These are phyloP conservation scores for Decorospora gaudefroyi DNA, from an alignment of 2,329 filamentous ascomycete species.

Conservation along the genomic window DNA sequence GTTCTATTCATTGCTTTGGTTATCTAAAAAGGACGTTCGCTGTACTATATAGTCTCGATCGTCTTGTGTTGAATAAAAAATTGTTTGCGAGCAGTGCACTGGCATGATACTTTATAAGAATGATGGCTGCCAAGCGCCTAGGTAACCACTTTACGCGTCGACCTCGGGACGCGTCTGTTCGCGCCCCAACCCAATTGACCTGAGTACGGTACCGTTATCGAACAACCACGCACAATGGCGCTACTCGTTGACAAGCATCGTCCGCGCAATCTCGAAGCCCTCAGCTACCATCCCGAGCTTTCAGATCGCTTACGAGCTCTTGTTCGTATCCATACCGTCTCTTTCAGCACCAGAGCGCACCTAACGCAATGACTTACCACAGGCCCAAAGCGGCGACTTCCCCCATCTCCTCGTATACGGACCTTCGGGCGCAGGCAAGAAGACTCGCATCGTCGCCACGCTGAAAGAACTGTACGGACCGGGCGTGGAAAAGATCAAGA, in stretches of 20 bases:
- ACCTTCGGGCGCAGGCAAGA: constrained; percentile 94
- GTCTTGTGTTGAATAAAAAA: too few species aligned
- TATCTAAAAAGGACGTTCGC: not conserved
- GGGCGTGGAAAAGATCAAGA: constrained; percentile 99
- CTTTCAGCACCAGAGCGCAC: constrained; percentile 7
- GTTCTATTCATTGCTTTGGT: not conserved
- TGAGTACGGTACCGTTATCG: constrained; percentile 3
- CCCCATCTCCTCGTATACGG: constrained; percentile 97
- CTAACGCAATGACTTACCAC: constrained; percentile 12
- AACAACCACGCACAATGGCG: constrained; percentile 57
- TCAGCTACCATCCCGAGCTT: constrained; percentile 87
- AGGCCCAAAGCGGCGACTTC: constrained; percentile 97
- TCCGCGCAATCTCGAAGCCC: constrained; percentile 72
- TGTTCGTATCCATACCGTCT: constrained; percentile 56
- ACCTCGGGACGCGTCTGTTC: constrained; percentile 32
- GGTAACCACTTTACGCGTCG: constrained; percentile 37
- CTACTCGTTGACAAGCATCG: constrained; percentile 68
- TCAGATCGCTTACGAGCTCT: constrained; percentile 85
- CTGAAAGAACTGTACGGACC: constrained; percentile 93
- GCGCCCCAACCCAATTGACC: constrained; percentile 17
- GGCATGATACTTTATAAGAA: too few species aligned
- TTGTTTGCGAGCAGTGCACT: too few species aligned
- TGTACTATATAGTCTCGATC: too few species aligned
- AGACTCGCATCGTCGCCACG: constrained; percentile 93
- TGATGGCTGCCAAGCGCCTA: constrained; percentile 25